Conservation (phyloP, 2,329 filamentous ascomycete species). For the Purpureocillium takamizusanense region DNA sequence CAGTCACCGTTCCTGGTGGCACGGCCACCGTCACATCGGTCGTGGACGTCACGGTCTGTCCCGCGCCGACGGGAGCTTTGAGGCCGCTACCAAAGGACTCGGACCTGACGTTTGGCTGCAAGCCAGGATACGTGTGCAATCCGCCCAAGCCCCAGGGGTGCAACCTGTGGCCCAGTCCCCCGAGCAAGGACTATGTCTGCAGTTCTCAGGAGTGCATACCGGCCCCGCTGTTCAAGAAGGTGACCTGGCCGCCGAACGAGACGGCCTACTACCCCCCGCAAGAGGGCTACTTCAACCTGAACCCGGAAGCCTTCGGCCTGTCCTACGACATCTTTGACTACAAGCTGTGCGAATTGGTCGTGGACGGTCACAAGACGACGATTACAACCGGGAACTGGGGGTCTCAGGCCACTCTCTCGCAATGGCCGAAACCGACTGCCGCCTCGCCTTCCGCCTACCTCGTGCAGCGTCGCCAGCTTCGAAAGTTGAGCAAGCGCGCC, state of each 20-base stretch:
- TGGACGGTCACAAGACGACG: constrained; percentile 29
- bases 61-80: constrained; percentile 30
- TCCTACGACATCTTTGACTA: constrained; percentile 52
- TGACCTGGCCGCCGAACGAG: constrained; percentile 33
- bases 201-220: constrained; percentile 32
- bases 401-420: constrained; percentile 38
- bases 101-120: constrained; percentile 43
- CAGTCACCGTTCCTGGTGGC: constrained; percentile 17
- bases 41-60: constrained; percentile 29
- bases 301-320: constrained; percentile 52
- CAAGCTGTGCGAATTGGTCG: constrained; percentile 24
- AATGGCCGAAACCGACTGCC: constrained; percentile 13
- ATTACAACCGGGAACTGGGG: constrained; percentile 47
- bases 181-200: constrained; percentile 37
- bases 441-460: constrained; percentile 8
- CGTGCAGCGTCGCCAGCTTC: constrained; percentile 8
- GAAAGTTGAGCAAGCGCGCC: constrained; percentile 29
- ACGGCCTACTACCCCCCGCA: constrained; percentile 42
- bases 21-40: constrained; percentile 18
- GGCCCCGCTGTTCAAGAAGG: constrained; percentile 25
- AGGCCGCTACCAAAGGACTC: constrained; percentile 24
- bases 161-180: constrained; percentile 40
- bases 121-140: constrained; percentile 42
- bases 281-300: constrained; percentile 54
- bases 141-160: constrained; percentile 39